Evolutionary conservation across 2,329 filamentous ascomycete genomes (phyloP), one percentile per base, ranked within the genome.

Genomic region (Talaromyces sp.): DNA sequence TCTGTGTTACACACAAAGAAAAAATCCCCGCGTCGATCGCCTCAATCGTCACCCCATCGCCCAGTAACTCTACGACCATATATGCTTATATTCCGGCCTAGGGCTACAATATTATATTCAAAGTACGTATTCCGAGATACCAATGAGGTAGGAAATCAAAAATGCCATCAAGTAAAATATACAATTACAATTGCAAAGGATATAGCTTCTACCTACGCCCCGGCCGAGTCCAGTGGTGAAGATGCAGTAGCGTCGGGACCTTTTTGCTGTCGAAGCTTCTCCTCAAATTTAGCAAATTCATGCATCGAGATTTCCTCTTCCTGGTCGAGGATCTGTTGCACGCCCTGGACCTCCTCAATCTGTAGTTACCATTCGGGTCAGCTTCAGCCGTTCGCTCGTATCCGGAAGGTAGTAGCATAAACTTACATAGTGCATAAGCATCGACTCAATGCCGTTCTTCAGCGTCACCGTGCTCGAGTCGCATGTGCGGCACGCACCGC

Each of bases 381-480:
- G 49, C n/a, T 11, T 30, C 33, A n/a, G 4, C 10, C 30, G 11
- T 30, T 25, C 9, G 28, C 1, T 2, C 9, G 19, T 8, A 55
- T 27, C 9, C 33, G 27, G 28, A 33, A 69, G 42, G 61, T 15
- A 57, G 33, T 6, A 57, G 58, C 25, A 52, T 58, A 47, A 58
- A 86, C 89, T 84, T 76, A 92, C 90, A 76, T 95, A 95, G 75
- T 93, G 91, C 91, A 96, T 97, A 74, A 98, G 77, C 95, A 99
- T 98, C 67, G 91, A 91, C 82, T 99, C 95, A 68, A 99, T 99
- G 7, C 95, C 95, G 74, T 96, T 98, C 82, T 96, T 96, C 67
- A 99, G 78, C 32, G 95, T 99, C 39, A 97, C 93, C 0, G 95
- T 98, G 74, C 93, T 97, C 53, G 91, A 96, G 75, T 98, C 95